phyloP scores from a whole-genome alignment of 345 rosid genomes.

The Corchorus capsularis region DNA sequence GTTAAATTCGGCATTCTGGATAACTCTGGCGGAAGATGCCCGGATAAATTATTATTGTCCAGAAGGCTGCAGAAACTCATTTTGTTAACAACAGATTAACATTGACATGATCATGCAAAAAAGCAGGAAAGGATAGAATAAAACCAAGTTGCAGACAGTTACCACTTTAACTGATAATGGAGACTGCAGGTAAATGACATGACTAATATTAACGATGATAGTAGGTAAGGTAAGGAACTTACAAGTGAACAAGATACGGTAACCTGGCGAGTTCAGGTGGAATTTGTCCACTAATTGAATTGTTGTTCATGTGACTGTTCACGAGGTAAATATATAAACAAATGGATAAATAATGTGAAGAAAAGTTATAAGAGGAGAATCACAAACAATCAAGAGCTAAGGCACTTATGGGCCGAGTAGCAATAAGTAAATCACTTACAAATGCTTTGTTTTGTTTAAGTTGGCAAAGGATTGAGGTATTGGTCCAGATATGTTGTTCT shows the following conservation, averaged over 20 bases:
- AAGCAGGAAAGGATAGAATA: slow-evolving; percentile 7
- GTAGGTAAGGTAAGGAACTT: slow-evolving; percentile 42
- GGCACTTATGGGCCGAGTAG: not conserved
- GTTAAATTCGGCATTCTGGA: slow-evolving; percentile 64
- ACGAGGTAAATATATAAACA: slow-evolving; percentile 29
- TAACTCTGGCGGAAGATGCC: slow-evolving; percentile 80
- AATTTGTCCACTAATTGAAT: slow-evolving; percentile 90
- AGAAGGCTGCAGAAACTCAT: slow-evolving; percentile 62
- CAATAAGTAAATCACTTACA: slow-evolving; percentile 65
- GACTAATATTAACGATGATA: slow-evolving; percentile 11
- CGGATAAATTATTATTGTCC: slow-evolving; percentile 88
- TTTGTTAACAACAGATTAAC: slow-evolving; percentile 2
- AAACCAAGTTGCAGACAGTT: slow-evolving; percentile 12
- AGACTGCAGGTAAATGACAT: slow-evolving; percentile 16
- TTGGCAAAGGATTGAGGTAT: slow-evolving; percentile 79
- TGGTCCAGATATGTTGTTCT: slow-evolving; percentile 82
- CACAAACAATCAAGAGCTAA: not conserved
- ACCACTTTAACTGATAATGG: not conserved
- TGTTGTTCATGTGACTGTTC: slow-evolving; percentile 96
- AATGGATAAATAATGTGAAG: slow-evolving; percentile 19
- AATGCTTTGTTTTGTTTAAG: slow-evolving; percentile 82
- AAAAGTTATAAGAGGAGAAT: slow-evolving; percentile 9
- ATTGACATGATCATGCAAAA: not conserved
- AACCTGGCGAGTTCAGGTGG: slow-evolving; percentile 82
- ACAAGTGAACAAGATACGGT: slow-evolving; percentile 89